These are phyloP conservation scores for Camelina sativa DNA, from an alignment of 345 rosid species.

Conservation along the genomic window DNA sequence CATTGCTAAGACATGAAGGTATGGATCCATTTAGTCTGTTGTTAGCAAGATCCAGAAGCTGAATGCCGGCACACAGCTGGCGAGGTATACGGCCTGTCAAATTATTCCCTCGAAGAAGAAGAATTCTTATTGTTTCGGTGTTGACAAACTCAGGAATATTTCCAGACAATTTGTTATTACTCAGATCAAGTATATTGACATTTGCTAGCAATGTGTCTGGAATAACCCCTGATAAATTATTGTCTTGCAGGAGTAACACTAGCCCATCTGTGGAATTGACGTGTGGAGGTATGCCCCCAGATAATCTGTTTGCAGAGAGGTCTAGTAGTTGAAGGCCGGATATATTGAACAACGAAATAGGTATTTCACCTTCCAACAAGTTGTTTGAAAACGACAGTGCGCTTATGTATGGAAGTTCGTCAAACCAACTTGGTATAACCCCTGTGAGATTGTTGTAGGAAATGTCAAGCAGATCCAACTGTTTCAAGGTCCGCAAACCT, in stretches of 20 bases:
- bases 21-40: conserved; percentile 19
- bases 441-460: not conserved
- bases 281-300: conserved; percentile 13
- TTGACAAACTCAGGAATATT: not conserved
- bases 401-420: not conserved
- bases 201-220: not conserved
- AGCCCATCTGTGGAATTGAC: rapidly evolving
- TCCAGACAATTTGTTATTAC: conserved; percentile 2
- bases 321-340: not conserved
- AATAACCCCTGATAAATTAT: not conserved
- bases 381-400: conserved; percentile 19
- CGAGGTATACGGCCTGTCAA: not conserved
- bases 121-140: not conserved
- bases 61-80: conserved; percentile 1
- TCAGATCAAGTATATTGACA: not conserved
- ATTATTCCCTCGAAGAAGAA: not conserved
- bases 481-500: not conserved
- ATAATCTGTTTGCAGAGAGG: conserved; percentile 23
- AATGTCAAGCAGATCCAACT: conserved; percentile 1
- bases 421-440: conserved; percentile 34
- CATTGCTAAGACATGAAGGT: conserved; percentile 22
- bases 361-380: conserved; percentile 23
- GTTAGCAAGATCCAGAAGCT: conserved; percentile 4
- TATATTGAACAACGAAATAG: not conserved
- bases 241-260: not conserved